Evolutionary conservation across 495 filamentous ascomycete species (phyloP).

Genomic region (Lichenothelia convexa): DNA sequence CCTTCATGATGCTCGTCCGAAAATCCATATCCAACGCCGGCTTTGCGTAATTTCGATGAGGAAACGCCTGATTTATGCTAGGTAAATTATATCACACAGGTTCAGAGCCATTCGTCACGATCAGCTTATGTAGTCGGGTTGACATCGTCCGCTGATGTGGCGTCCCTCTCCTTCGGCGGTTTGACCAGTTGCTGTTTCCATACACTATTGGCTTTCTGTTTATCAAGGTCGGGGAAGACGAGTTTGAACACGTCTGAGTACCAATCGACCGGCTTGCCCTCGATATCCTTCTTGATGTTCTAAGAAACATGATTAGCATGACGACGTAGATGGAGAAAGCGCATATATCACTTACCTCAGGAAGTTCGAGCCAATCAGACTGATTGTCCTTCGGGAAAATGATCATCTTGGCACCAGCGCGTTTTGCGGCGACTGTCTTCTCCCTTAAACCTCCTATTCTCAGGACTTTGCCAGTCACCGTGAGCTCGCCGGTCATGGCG

Average conservation of each 20-base stretch:
- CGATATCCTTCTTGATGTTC: slow-evolving; percentile 94
- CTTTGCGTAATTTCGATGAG: too few species aligned
- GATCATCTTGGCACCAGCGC: slow-evolving; percentile 85
- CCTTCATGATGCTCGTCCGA: too few species aligned
- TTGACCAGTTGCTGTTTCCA: slow-evolving; percentile 58
- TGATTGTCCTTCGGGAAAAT: slow-evolving; percentile 91
- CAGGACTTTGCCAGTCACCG: slow-evolving; percentile 91
- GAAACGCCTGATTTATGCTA: too few species aligned
- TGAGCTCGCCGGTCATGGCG: slow-evolving; percentile 97
- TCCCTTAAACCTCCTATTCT: slow-evolving; percentile 90
- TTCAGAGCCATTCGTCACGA: too few species aligned
- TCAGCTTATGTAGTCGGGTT: too few species aligned
- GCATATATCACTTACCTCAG: slow-evolving; percentile 51
- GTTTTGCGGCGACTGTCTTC: slow-evolving; percentile 94
- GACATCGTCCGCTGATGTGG: slow-evolving; percentile 15
- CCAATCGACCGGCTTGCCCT: slow-evolving; percentile 79
- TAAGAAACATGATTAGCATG: slow-evolving; percentile 28
- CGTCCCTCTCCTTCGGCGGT: slow-evolving; percentile 27
- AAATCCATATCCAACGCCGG: too few species aligned
- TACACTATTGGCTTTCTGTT: slow-evolving; percentile 44
- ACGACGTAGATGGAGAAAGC: slow-evolving; percentile 1
- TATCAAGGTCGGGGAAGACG: slow-evolving; percentile 71
- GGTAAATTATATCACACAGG: too few species aligned
- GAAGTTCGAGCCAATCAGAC: slow-evolving; percentile 94
- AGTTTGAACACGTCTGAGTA: slow-evolving; percentile 86